Percentiles rank a stretch among this genome's conserved stretches.
Evolutionary conservation across 140 eudicot genomes (phyloP).

Genomic region (Senecio squalidus): DNA sequence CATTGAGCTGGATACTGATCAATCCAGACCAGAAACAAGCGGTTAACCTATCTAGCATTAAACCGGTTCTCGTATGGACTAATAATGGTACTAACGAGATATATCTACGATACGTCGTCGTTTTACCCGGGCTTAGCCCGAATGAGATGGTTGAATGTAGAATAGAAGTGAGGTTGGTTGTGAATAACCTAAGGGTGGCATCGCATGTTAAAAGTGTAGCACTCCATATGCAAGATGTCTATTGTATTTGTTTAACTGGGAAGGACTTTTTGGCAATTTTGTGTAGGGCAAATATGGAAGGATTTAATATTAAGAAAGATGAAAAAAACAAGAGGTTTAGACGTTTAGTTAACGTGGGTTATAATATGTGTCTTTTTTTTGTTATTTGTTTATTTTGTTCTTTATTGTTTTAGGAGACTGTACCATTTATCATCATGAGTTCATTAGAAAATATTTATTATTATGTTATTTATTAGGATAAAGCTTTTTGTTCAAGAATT

Average conservation of each 20-base stretch:
- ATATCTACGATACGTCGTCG: conserved; percentile 29
- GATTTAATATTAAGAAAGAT: conserved; percentile 11
- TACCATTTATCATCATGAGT: no score
- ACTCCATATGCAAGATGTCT: conserved; percentile 46
- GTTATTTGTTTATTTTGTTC: no score
- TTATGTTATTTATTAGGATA: no score
- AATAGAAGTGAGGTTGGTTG: conserved; percentile 27
- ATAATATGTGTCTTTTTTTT: no score
- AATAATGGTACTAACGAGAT: conserved; percentile 35
- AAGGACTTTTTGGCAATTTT: conserved; percentile 39
- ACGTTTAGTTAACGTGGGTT: no score
- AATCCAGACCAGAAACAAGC: conserved; percentile 45
- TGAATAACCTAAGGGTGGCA: conserved; percentile 25
- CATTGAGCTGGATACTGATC: conserved; percentile 56
- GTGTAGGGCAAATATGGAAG: no score
- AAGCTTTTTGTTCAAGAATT: no score
- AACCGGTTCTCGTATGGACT: conserved; percentile 50
- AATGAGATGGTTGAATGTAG: conserved; percentile 29
- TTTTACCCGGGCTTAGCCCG: conserved; percentile 23
- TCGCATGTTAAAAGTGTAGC: conserved; percentile 42
- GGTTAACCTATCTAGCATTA: conserved; percentile 38
- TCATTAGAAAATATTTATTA: no score
- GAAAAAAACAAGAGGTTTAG: conserved; percentile 9
- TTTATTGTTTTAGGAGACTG: no score
- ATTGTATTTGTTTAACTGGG: conserved; percentile 40